Conservation (phyloP, 2,329 filamentous ascomycete genomes). For the Zalaria sp. region DNA sequence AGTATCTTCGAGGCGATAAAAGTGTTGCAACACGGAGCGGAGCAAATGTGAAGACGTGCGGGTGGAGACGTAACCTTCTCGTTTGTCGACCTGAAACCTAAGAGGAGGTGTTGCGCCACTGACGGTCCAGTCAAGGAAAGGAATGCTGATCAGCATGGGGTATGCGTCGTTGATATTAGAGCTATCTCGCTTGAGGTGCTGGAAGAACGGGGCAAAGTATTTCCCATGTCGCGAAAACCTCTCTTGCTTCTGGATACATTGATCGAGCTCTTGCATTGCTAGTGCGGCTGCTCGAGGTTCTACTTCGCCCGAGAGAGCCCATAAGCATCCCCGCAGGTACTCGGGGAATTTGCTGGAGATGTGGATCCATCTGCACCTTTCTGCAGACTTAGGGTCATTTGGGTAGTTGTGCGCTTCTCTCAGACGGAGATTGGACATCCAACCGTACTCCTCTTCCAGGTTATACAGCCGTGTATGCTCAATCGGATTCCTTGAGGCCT, state of each 20-base stretch:
- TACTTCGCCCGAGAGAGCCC: constrained; percentile 11
- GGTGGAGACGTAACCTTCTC: constrained; percentile 25
- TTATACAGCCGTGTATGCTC: constrained; percentile 20
- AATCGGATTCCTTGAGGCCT: constrained; percentile 17
- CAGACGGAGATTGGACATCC: constrained; percentile 24
- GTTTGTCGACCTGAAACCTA: constrained; percentile 26
- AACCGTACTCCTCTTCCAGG: constrained; percentile 27
- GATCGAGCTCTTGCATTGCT: constrained; percentile 17
- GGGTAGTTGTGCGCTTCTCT: constrained; percentile 16
- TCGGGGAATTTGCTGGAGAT: constrained; percentile 27
- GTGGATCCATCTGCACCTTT: constrained; percentile 28
- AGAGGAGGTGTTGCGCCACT: constrained; percentile 23
- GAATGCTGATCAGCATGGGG: constrained; percentile 26
- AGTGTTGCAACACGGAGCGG: constrained; percentile 27
- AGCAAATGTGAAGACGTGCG: constrained; percentile 24
- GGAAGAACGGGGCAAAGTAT: constrained; percentile 27
- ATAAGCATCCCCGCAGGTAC: constrained; percentile 18
- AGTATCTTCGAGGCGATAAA: constrained; percentile 29
- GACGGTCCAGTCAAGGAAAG: constrained; percentile 28
- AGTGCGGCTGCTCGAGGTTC: constrained; percentile 5
- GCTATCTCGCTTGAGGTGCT: constrained; percentile 13
- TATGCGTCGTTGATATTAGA: constrained; percentile 7
- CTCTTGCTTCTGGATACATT: constrained; percentile 24
- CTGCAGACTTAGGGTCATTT: constrained; percentile 13
- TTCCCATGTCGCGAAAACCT: constrained; percentile 29